phyloP scores from a whole-genome alignment of 176 grass and related monocot genomes.

The Miscanthus lutarioriparius region DNA sequence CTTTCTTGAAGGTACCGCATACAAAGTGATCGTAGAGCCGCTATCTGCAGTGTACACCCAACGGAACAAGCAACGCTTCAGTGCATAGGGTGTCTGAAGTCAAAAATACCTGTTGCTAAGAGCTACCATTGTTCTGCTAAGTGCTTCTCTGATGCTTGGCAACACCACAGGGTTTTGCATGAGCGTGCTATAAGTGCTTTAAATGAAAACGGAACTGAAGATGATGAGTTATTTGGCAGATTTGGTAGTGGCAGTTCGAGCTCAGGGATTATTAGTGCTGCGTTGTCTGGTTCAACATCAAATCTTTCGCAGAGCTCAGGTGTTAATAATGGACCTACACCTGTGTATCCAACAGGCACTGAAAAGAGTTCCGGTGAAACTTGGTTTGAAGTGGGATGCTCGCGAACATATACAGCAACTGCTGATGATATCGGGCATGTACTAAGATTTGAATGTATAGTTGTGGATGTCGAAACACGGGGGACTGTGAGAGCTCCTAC shows the following conservation, averaged over 20 bases:
- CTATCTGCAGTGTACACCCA: constrained; percentile 82
- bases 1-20: constrained; percentile 72
- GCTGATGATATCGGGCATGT: constrained; percentile 85
- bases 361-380: constrained; percentile 70
- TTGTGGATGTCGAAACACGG: constrained; percentile 58
- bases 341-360: constrained; percentile 40
- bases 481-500: constrained; percentile 51
- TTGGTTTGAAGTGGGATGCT: constrained; percentile 76
- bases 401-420: constrained; percentile 71
- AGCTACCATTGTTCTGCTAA: constrained; percentile 84
- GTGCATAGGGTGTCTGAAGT: constrained; percentile 83
- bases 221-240: constrained; percentile 71
- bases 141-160: constrained; percentile 88
- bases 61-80: constrained; percentile 81
- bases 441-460: constrained; percentile 80
- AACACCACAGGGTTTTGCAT: constrained; percentile 73
- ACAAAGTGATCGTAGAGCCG: constrained; percentile 64
- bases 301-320: constrained; percentile 43
- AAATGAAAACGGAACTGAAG: constrained; percentile 76
- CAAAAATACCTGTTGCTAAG: constrained; percentile 79
- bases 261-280: constrained; percentile 39
- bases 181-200: constrained; percentile 66
- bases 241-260: constrained; percentile 43
- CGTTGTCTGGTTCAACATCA: constrained; percentile 47
- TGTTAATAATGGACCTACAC: constrained; percentile 49